Evolutionary conservation across 257 asterid species (phyloP).

Genomic region (Scutellaria galericulata): DNA sequence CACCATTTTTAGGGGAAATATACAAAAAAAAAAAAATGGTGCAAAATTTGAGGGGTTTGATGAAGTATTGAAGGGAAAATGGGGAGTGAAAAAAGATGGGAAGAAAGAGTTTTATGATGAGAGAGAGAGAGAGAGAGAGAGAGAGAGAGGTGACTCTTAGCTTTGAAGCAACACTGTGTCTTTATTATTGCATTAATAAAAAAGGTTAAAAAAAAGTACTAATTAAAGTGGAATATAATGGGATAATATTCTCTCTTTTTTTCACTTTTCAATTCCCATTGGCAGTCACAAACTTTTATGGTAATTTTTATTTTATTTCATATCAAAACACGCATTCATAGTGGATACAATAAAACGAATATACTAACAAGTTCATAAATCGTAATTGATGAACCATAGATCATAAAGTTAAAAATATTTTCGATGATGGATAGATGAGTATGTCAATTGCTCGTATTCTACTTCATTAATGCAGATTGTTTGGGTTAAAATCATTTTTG

Average conservation of each 20-base stretch:
- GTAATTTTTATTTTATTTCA: background rate
- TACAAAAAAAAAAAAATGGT: background rate
- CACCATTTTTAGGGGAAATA: conserved; percentile 50
- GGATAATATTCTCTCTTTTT: background rate
- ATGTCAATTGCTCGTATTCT: no score
- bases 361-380: no score
- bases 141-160: conserved; percentile 19
- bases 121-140: conserved; percentile 24
- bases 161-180: conserved; percentile 38
- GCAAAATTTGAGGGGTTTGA: background rate
- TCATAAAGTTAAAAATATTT: no score
- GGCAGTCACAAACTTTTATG: background rate
- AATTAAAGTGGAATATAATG: conserved; percentile 30
- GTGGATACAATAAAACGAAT: no score
- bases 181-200: conserved; percentile 46
- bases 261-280: conserved; percentile 11
- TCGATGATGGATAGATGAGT: no score
- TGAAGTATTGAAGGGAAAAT: conserved; percentile 1
- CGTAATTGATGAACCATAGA: no score
- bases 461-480: no score
- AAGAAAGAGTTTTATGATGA: background rate
- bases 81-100: background rate
- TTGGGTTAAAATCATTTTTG: no score
- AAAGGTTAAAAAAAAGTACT: conserved; percentile 23
- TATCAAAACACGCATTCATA: no score